Evolutionary conservation across 192 early-diverging fungal genomes (phyloP), one percentile per base, ranked within the genome.

Genomic region (Dimargaris verticillata): DNA sequence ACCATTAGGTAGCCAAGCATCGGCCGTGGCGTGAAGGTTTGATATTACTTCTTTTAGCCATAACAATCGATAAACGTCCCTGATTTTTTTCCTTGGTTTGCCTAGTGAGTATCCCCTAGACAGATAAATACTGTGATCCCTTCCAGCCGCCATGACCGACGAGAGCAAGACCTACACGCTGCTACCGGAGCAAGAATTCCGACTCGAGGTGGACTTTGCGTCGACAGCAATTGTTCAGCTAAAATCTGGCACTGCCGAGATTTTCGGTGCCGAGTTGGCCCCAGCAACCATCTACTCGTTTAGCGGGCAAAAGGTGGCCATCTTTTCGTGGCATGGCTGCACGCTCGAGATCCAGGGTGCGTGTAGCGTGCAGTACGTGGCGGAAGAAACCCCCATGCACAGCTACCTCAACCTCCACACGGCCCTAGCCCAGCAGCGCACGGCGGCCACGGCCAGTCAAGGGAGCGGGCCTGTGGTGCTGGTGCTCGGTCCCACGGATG

Each of bases 341-440:
- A 76, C 66, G 17, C 67, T 95, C 0, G 71, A 75, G 45, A 71
- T 81, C 63, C 33, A 65, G 33, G 91, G 92, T 57, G 66, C 72
- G 20, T 86, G 80, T 64, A 76, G 80, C 25, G 86, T 87, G 3
- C 88, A 88, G 57, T 96, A 95, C 62, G 80, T 87, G 2, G 93
- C 91, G 0, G 89, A 80, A n/a, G 96, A 99, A 67, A 97, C 96
- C 4, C 92, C 93, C 14, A 97, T 99, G 96, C 71, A 74, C 28
- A 79, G 79, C 44, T 92, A 88, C 66, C 73, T 95, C 44, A 95
- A 95, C 64, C 75, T 85, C 1, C 96, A 99, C 64, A 66, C 89
- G 48, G 89, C 91, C 0, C 70, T 97, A 18, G 88, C 95, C 63
- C 85, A 89, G 64, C 64, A 80, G 22, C 79, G 93, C 20, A 67